Conservation (phyloP, 352 stramenopile species). For the Globisporangium solare region DNA sequence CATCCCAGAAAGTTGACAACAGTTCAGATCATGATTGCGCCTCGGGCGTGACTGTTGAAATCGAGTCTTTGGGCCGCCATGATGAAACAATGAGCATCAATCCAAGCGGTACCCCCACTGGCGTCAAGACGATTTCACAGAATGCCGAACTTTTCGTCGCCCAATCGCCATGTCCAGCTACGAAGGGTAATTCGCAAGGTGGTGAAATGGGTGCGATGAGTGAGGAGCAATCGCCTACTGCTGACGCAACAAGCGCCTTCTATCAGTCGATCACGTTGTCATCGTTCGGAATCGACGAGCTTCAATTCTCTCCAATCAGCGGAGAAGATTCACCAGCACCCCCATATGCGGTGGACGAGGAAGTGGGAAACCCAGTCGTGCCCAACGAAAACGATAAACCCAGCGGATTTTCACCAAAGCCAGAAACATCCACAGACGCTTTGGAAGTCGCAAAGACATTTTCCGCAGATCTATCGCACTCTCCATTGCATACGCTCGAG, state of each 20-base stretch:
- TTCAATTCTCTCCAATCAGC: constrained; percentile 33
- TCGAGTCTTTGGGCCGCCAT: background rate
- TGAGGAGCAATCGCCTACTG: background rate
- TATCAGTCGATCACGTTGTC: constrained; percentile 33
- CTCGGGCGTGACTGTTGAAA: background rate
- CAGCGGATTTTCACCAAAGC: background rate
- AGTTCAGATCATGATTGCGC: background rate
- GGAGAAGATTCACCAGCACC: background rate
- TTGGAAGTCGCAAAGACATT: background rate
- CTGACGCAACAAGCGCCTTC: constrained; percentile 12
- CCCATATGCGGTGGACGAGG: background rate
- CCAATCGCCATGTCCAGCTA: too few species aligned
- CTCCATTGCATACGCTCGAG: background rate
- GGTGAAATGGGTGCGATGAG: background rate
- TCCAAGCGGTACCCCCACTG: too few species aligned
- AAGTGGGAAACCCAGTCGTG: background rate
- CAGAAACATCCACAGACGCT: background rate
- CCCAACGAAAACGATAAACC: background rate
- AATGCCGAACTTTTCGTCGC: too few species aligned
- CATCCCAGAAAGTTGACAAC: background rate
- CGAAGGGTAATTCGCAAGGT: background rate
- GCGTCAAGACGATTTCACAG: too few species aligned
- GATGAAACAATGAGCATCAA: background rate
- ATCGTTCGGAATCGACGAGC: constrained; percentile 39
- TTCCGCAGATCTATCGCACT: background rate